Evolutionary conservation across 257 asterid species (phyloP).

Genomic region (Salvia hispanica): DNA sequence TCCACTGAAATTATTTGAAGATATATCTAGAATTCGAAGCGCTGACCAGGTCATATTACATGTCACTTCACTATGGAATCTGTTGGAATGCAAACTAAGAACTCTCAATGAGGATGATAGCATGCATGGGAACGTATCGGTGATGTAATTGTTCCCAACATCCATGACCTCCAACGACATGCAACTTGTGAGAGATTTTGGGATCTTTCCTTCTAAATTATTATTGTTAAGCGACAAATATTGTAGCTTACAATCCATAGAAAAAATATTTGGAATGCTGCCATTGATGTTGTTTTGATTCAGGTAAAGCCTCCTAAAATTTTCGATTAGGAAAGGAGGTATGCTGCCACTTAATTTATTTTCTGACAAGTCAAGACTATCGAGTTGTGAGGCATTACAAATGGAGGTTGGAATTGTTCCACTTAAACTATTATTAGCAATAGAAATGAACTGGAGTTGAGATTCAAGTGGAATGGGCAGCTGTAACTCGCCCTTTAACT

Average conservation of each 20-base stretch:
- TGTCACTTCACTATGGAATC: slow-evolving; percentile 38
- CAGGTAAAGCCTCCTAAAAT: not conserved
- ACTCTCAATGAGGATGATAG: slow-evolving; percentile 44
- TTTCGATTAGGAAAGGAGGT: slow-evolving; percentile 29
- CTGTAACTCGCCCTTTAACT: not conserved
- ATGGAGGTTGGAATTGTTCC: slow-evolving; percentile 35
- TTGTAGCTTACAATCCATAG: no score
- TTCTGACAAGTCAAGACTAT: slow-evolving; percentile 33
- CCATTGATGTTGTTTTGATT: slow-evolving; percentile 27
- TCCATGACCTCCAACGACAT: slow-evolving; percentile 37
- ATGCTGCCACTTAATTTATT: slow-evolving; percentile 26
- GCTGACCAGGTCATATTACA: slow-evolving; percentile 30
- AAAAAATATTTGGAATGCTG: not conserved
- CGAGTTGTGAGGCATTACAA: slow-evolving; percentile 16
- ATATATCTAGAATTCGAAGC: slow-evolving; percentile 33
- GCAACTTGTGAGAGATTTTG: slow-evolving; percentile 37
- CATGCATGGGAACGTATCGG: slow-evolving; percentile 35
- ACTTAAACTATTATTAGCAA: not conserved
- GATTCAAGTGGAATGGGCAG: not conserved
- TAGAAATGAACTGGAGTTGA: not conserved
- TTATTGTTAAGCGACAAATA: no score
- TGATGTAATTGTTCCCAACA: slow-evolving; percentile 43
- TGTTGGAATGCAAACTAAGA: slow-evolving; percentile 45
- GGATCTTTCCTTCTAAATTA: no score
- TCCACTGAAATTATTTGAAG: slow-evolving; percentile 34